phyloP scores from a whole-genome alignment of 2,329 filamentous ascomycete genomes.

The Bimuria novae-zelandiae region DNA sequence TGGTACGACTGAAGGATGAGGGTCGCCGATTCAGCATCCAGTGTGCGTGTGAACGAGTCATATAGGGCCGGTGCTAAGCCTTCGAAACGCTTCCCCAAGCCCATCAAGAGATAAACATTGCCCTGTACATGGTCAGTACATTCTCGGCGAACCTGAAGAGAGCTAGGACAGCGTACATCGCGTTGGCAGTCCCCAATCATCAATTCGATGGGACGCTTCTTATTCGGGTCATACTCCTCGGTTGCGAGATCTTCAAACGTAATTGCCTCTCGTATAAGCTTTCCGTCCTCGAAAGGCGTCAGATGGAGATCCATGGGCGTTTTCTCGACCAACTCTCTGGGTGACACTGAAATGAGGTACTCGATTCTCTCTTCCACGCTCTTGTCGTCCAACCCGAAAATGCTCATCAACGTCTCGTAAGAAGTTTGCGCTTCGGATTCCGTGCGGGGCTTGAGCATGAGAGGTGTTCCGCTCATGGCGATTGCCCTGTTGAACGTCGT shows the following conservation, averaged over 20 bases:
- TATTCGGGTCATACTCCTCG: background rate
- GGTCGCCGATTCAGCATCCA: conserved; percentile 10
- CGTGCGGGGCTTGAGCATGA: conserved; percentile 47
- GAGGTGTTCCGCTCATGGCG: conserved; percentile 33
- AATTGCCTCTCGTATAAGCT: conserved; percentile 39
- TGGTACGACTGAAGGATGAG: conserved; percentile 45
- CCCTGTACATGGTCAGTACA: conserved; percentile 10
- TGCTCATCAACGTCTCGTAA: conserved; percentile 46
- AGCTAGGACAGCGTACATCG: conserved; percentile 43
- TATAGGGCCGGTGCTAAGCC: conserved; percentile 34
- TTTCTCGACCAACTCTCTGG: conserved; percentile 45
- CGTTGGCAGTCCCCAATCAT: conserved; percentile 53
- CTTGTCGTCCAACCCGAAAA: conserved; percentile 43
- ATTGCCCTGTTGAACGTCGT: conserved; percentile 28
- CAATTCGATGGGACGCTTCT: conserved; percentile 41
- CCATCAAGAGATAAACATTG: conserved; percentile 26
- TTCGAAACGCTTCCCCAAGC: conserved; percentile 15
- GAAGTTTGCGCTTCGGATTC: conserved; percentile 44
- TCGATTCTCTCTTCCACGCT: conserved; percentile 46
- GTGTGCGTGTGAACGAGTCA: conserved; percentile 33
- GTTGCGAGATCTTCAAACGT: conserved; percentile 15
- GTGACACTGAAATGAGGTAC: conserved; percentile 43
- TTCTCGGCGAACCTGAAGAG: background rate
- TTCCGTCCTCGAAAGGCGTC: conserved; percentile 49
- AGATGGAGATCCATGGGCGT: conserved; percentile 42